Evolutionary conservation across 345 rosid genomes (phyloP).

Genomic region (Dipteronia dyeriana): DNA sequence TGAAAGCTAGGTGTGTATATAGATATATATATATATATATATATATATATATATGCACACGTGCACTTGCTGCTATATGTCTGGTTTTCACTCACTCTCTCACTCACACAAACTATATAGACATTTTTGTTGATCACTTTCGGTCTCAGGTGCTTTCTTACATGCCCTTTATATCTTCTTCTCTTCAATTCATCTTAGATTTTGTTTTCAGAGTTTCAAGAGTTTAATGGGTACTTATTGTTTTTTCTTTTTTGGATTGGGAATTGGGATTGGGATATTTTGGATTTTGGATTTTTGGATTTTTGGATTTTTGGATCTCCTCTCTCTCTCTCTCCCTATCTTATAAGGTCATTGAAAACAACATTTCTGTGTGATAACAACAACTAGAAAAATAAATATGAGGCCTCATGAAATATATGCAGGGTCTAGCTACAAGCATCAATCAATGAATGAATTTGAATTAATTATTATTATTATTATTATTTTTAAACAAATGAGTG

Average conservation of each 20-base stretch:
- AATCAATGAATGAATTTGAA: background rate
- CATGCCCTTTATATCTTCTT: background rate
- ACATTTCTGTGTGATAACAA: slow-evolving; percentile 19
- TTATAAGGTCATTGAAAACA: slow-evolving; percentile 18
- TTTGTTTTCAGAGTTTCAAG: slow-evolving; percentile 23
- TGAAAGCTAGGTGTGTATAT: no score
- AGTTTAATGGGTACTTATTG: background rate
- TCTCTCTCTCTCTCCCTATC: background rate
- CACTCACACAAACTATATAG: slow-evolving; percentile 10
- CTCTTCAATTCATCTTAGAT: slow-evolving; percentile 2
- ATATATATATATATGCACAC: slow-evolving; percentile 26
- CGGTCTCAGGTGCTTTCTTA: slow-evolving; percentile 35
- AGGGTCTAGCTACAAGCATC: slow-evolving; percentile 7
- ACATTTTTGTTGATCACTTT: slow-evolving; percentile 10
- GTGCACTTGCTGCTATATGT: slow-evolving; percentile 21
- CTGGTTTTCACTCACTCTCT: background rate
- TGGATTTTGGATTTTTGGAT: background rate
- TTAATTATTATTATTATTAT: no score
- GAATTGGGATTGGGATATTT: slow-evolving; percentile 1
- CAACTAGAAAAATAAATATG: slow-evolving; percentile 18
- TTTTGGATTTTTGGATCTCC: background rate
- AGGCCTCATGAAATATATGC: background rate
- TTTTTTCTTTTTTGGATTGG: background rate
- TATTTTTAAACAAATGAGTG: no score
- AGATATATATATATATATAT: no score